phyloP scores from a whole-genome alignment of 257 asterid genomes.

The Leptodermis oblonga region DNA sequence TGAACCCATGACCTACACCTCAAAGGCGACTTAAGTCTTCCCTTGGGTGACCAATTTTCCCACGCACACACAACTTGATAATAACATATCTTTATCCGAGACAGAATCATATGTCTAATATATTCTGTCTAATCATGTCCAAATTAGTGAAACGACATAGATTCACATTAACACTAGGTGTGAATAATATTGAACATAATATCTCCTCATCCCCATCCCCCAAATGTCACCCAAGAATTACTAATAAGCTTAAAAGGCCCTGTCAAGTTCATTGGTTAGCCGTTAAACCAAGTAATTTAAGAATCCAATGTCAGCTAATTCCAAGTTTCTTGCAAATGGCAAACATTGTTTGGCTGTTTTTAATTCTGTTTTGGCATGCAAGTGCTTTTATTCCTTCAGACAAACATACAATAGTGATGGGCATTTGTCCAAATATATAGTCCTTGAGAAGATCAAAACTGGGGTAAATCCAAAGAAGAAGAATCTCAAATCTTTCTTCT shows the following conservation, averaged over 20 bases:
- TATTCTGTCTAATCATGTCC: too few species aligned
- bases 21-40: too few species aligned
- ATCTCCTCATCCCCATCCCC: too few species aligned
- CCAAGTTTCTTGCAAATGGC: neutral
- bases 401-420: neutral
- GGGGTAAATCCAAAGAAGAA: neutral
- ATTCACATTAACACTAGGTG: too few species aligned
- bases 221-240: slow-evolving; percentile 1
- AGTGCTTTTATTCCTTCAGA: neutral
- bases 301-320: neutral
- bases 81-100: too few species aligned
- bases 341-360: neutral
- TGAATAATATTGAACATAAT: too few species aligned
- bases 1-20: too few species aligned
- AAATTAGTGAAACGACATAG: too few species aligned
- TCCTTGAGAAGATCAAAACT: neutral
- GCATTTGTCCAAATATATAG: neutral
- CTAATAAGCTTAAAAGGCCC: neutral
- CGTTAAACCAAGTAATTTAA: neutral
- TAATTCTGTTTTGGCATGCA: neutral
- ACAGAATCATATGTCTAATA: too few species aligned
- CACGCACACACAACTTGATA: neutral
- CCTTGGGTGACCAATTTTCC: too few species aligned
- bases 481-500: neutral
- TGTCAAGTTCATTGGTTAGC: neutral